Evolutionary conservation across 78 protist genomes (phyloP), one percentile per base, ranked within the genome.

Genomic region (Anaeramoeba flamelloides): DNA sequence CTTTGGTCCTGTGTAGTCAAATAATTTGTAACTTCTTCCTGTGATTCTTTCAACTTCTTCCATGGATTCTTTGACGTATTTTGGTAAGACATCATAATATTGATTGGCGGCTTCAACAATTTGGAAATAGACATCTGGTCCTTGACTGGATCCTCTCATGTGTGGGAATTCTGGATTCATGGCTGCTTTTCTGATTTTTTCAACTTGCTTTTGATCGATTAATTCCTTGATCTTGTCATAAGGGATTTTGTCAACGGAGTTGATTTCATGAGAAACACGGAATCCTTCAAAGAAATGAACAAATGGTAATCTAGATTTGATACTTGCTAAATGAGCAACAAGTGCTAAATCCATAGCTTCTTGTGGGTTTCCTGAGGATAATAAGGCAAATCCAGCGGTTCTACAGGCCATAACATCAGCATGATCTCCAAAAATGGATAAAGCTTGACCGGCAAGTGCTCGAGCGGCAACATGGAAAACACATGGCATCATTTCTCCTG

Each of bases 251-350:
- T 22, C 26, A 69, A 89, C 77, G 79, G 86, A 86, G 40, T 74
- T 12, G 41, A 88, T 40, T 40, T 80, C 90, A 84, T 79, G 88
- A 40, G 82, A 41, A 0, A 84, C 82, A 8, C 92, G 79, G 85
- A 81, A 84, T 0, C 92, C 92, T 40, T 89, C 92, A 53, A 85
- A 89, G 78, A 89, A 87, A 80, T 89, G 92, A 12, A 89, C 0
- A 77, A 89, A 85, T 8, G 92, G 92, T 1, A 87, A 64, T 3
- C 53, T 22, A 0, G 77, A 3, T 53, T 87, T 36, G 36, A 89
- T 36, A 38, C 87, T 79, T 17, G 90, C 0, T 1, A 81, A 33
- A 79, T 87, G 90, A 4, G 90, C 12, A 38, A 78, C 83, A 17
- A 87, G 79, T 2, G 90, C 88, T 34, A 80, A 40, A 65, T 89